Base-by-base conservation (phyloP, 2,329 filamentous ascomycete species). In the Alternaria sp. region DNA sequence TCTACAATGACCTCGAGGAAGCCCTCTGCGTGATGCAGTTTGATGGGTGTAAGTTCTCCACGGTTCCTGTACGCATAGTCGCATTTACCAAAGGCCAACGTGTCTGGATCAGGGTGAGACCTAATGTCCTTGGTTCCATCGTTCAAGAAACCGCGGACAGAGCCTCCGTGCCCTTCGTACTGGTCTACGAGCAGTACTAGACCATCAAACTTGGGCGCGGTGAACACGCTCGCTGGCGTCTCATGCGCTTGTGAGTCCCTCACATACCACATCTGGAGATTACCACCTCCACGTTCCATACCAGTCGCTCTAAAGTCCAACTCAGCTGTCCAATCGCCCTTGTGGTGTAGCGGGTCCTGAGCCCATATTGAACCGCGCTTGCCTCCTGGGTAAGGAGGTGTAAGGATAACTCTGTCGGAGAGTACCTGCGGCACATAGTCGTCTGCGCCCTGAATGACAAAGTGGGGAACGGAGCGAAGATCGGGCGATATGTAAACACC, bases 211-310 rank as follows among this genome's bases (percentile, higher is more conserved):
- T 87, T 88, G 54, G 88, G 88, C 9, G 90, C 90, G 0, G 91
- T 95, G 81, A 97, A 97, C 68, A 97, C 88, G 79, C 92, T 96
- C 65, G 87, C 86, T 24, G 89, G 86, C 56, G 88, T 89, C 56
- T 96, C 83, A 30, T 84, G 82, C 61, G 84, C 80, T 68, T 87
- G 81, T 32, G 91, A 91, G 61, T 91, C 86, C 69, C 88, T 89
- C 53, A 87, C 89, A 74, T 96, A 92, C 95, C 95, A 99, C 72
- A 99, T 85, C 79, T 98, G 94, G 68, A 99, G 83, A 80, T 96
- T 97, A 49, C 95, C 95, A 59, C 90, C 89, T 51, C 89, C 93
- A 69, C 92, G 85, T 75, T 98, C 95, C 64, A 91, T 90, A 7
- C 95, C 95, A 62, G 88, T 92, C 53, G 89, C 92, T 68, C 95